A percentile compares a stretch with the other conserved stretches of the same genome.
phyloP scores from a whole-genome alignment of 2,329 filamentous ascomycete species.

The Aspergillus ochraceoroseus region DNA sequence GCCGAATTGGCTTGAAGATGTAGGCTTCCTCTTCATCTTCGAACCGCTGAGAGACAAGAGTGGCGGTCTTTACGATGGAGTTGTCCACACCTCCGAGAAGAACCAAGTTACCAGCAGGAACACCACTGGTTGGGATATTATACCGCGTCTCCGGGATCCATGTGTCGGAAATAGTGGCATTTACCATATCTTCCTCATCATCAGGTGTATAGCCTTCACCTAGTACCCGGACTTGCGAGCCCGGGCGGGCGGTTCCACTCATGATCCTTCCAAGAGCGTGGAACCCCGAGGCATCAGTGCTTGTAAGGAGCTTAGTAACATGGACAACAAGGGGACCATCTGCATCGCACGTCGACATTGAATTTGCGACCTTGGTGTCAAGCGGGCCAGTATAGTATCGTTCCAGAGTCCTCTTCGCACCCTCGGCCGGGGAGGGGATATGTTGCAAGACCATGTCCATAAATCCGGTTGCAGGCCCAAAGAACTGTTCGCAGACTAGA shows the following conservation, averaged over 20 bases:
- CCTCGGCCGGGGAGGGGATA: slow-evolving; percentile 77
- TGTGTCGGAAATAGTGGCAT: slow-evolving; percentile 75
- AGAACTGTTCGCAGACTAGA: slow-evolving; percentile 90
- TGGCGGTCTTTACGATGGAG: slow-evolving; percentile 96
- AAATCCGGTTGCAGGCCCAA: slow-evolving; percentile 81
- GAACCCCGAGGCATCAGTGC: slow-evolving; percentile 84
- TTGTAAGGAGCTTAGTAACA: slow-evolving; percentile 88
- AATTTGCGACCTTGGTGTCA: slow-evolving; percentile 71
- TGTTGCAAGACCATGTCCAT: slow-evolving; percentile 94
- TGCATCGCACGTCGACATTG: slow-evolving; percentile 78
- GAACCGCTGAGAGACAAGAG: slow-evolving; percentile 72
- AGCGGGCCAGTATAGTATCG: slow-evolving; percentile 87
- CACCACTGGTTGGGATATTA: slow-evolving; percentile 82
- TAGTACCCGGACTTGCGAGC: slow-evolving; percentile 79
- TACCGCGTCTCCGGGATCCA: slow-evolving; percentile 92
- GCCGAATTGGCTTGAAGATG: slow-evolving; percentile 86
- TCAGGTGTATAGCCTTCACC: slow-evolving; percentile 95
- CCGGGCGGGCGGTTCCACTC: slow-evolving; percentile 81
- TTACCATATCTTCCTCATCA: slow-evolving; percentile 95
- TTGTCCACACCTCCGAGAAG: slow-evolving; percentile 92
- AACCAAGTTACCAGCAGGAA: slow-evolving; percentile 90
- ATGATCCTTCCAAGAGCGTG: slow-evolving; percentile 85
- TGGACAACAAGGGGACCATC: slow-evolving; percentile 90
- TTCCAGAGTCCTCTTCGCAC: slow-evolving; percentile 69
- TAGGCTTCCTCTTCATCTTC: slow-evolving; percentile 87